phyloP scores from a whole-genome alignment of 108 stramenopile genomes.

The Cylindrotheca closterium region DNA sequence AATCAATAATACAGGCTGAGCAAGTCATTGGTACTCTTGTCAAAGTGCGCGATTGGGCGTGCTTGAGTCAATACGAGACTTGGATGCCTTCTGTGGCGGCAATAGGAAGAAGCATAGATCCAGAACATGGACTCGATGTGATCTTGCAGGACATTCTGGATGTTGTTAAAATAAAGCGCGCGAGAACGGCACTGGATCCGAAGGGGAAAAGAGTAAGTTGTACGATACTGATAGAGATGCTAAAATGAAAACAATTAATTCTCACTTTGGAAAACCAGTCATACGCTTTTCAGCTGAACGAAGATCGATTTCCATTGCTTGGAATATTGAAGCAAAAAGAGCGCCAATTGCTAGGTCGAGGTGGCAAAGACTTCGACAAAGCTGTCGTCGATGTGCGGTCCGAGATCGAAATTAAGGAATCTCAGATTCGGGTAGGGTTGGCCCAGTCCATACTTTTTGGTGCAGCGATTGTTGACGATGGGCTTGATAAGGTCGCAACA shows the following conservation, averaged over 20 bases:
- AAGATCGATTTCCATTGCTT: slow-evolving; percentile 53
- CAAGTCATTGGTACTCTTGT: slow-evolving; percentile 56
- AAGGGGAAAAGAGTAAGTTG: neutral
- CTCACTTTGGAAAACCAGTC: slow-evolving; percentile 22
- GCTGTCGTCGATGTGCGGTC: slow-evolving; percentile 38
- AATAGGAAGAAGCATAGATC: slow-evolving; percentile 31
- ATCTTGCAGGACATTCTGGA: slow-evolving; percentile 34
- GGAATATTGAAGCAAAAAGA: slow-evolving; percentile 44
- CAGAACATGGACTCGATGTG: slow-evolving; percentile 13
- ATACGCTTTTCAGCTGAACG: slow-evolving; percentile 55
- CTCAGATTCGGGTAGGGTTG: slow-evolving; percentile 39
- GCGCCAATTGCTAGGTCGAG: slow-evolving; percentile 19
- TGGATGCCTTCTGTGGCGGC: slow-evolving; percentile 39
- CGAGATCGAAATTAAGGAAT: slow-evolving; percentile 48
- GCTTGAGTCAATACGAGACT: slow-evolving; percentile 8
- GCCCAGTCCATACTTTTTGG: slow-evolving; percentile 38
- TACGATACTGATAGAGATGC: slow-evolving; percentile 18
- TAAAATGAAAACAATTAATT: neutral
- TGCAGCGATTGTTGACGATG: slow-evolving; percentile 35
- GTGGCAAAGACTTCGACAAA: slow-evolving; percentile 27
- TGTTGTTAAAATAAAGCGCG: slow-evolving; percentile 48
- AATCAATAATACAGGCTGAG: slow-evolving; percentile 73
- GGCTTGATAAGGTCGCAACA: slow-evolving; percentile 49
- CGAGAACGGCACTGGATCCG: slow-evolving; percentile 16
- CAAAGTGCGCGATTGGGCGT: slow-evolving; percentile 56